Conservation (phyloP, 345 rosid species). For the Arabis hirsuta region DNA sequence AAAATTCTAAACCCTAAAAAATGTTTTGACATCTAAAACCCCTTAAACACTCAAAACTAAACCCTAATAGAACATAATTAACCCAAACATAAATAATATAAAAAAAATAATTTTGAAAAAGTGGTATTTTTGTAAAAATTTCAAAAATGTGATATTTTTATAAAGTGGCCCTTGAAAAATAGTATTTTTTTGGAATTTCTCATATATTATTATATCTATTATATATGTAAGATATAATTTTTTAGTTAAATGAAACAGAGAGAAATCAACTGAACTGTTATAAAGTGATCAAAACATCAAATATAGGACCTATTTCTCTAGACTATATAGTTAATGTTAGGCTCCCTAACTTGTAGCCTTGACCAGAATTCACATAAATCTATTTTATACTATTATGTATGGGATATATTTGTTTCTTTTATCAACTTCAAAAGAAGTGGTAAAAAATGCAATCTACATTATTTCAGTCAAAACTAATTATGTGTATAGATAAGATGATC, state of each 20-base stretch:
- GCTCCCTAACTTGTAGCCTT: constrained; percentile 36
- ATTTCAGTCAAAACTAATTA: constrained; percentile 39
- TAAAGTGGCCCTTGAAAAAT: too few relatives aligned
- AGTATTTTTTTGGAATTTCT: too few relatives aligned
- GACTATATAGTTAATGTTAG: constrained; percentile 31
- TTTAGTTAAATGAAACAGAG: constrained; percentile 6
- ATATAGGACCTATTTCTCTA: constrained; percentile 31
- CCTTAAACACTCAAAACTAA: too few relatives aligned
- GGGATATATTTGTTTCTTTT: constrained; percentile 23
- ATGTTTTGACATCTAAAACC: too few relatives aligned
- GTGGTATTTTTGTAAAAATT: too few relatives aligned
- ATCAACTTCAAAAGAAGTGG: constrained; percentile 24
- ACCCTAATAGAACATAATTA: too few relatives aligned
- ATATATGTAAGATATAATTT: not conserved
- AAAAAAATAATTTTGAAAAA: too few relatives aligned
- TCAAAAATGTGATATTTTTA: too few relatives aligned
- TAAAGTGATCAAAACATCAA: constrained; percentile 27
- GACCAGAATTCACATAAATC: constrained; percentile 22
- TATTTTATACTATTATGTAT: constrained; percentile 11
- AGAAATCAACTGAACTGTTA: constrained; percentile 17
- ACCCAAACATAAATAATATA: too few relatives aligned
- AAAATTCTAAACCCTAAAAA: too few relatives aligned
- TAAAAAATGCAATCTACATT: constrained; percentile 19
- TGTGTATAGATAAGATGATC: constrained; percentile 26
- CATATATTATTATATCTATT: not conserved